These are phyloP conservation scores for Prosopis cineraria DNA, from an alignment of 306 rosid species.

Conservation along the genomic window DNA sequence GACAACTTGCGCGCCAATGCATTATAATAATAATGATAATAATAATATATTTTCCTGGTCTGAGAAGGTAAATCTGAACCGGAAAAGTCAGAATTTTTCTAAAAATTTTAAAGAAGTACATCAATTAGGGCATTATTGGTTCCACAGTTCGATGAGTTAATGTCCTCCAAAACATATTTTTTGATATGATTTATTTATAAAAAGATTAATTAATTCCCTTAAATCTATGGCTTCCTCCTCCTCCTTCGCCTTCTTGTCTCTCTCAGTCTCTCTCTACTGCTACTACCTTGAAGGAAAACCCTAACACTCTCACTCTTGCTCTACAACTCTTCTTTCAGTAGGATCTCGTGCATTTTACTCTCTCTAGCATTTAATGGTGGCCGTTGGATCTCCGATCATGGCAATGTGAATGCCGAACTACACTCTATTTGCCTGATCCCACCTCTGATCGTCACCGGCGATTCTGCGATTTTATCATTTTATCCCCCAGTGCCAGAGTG, in stretches of 20 bases:
- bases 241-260: conserved; percentile 52
- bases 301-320: conserved; percentile 47
- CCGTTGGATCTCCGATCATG: conserved; percentile 54
- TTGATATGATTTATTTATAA: neutral
- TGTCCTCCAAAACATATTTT: neutral
- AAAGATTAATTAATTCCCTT: neutral
- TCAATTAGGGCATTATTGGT: neutral
- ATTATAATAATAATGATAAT: neutral
- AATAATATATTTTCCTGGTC: neutral
- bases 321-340: neutral
- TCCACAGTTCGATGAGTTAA: neutral
- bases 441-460: conserved; percentile 25
- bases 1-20: conserved; percentile 83
- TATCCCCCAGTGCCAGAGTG: neutral
- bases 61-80: neutral
- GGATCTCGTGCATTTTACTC: conserved; percentile 26
- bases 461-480: conserved; percentile 26
- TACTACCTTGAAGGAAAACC: conserved; percentile 37
- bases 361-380: conserved; percentile 27
- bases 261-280: conserved; percentile 37
- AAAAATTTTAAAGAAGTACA: neutral
- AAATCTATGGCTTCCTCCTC: conserved; percentile 42
- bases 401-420: conserved; percentile 35
- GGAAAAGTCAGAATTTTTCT: neutral
- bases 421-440: neutral